These are phyloP conservation scores for Plantago elongata DNA, from an alignment of 257 asterid genomes.

Conservation along the genomic window DNA sequence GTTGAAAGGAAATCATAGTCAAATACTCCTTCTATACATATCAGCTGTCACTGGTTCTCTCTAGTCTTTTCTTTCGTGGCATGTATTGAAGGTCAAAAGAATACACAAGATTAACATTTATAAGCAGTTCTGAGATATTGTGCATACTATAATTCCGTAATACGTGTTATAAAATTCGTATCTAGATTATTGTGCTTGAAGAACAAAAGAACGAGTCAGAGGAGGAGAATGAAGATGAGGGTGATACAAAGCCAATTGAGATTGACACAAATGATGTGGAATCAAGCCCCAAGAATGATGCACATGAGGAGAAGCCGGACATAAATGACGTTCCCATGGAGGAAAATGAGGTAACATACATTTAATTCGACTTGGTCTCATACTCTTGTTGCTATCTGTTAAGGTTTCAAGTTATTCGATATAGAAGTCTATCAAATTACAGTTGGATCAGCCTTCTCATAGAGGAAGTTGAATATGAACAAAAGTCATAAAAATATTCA, in stretches of 20 bases:
- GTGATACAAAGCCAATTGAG: slow-evolving; percentile 37
- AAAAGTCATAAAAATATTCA: not conserved
- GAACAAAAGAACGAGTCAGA: slow-evolving; percentile 65
- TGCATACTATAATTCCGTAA: too few relatives aligned
- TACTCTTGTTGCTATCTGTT: not conserved
- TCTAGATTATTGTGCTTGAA: slow-evolving; percentile 67
- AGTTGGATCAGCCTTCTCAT: not conserved
- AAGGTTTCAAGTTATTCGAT: not conserved
- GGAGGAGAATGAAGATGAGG: slow-evolving; percentile 69
- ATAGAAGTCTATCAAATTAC: not conserved
- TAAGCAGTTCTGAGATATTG: too few relatives aligned
- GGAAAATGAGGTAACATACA: slow-evolving; percentile 47
- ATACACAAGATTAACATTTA: too few relatives aligned
- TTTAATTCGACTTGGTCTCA: not conserved
- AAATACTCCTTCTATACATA: too few relatives aligned
- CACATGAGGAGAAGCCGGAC: slow-evolving; percentile 76
- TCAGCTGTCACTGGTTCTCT: too few relatives aligned
- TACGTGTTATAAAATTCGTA: too few relatives aligned
- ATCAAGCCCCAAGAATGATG: slow-evolving; percentile 42
- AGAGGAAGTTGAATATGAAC: not conserved
- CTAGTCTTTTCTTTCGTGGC: too few relatives aligned
- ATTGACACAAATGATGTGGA: slow-evolving; percentile 32
- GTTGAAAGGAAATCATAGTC: too few relatives aligned
- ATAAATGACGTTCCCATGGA: slow-evolving; percentile 77
- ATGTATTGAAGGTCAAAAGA: too few relatives aligned